phyloP scores from a whole-genome alignment of 2,329 filamentous ascomycete species.

The Davidsoniella neocaledoniae region DNA sequence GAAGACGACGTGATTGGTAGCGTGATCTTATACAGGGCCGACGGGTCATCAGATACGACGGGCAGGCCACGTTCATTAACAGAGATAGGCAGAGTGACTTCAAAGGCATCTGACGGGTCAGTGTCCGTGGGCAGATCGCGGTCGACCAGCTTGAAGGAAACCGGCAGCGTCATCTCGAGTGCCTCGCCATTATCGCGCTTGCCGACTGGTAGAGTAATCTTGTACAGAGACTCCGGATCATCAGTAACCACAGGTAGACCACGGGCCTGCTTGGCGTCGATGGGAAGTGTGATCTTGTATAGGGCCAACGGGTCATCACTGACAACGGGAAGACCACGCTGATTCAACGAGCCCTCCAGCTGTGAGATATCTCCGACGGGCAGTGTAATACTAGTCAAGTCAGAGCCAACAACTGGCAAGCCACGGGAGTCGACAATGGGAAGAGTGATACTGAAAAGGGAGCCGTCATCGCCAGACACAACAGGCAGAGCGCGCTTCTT shows the following conservation, averaged over 20 bases:
- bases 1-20: slow-evolving; percentile 6
- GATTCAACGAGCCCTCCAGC: not conserved
- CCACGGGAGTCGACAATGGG: slow-evolving; percentile 6
- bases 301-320: slow-evolving; percentile 5
- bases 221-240: slow-evolving; percentile 8
- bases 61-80: slow-evolving; percentile 9
- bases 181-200: not conserved
- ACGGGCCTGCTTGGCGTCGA: slow-evolving; percentile 1
- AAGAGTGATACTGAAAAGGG: slow-evolving; percentile 6
- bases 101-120: slow-evolving; percentile 2
- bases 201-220: slow-evolving; percentile 8
- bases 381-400: slow-evolving; percentile 8
- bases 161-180: slow-evolving; percentile 2
- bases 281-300: slow-evolving; percentile 10
- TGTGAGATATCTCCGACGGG: not conserved
- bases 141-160: slow-evolving; percentile 3
- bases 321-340: slow-evolving; percentile 9
- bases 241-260: slow-evolving; percentile 6
- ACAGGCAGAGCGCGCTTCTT: not conserved
- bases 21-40: slow-evolving; percentile 9
- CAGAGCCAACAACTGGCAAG: slow-evolving; percentile 5
- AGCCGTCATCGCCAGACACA: not conserved
- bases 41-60: slow-evolving; percentile 9
- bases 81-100: slow-evolving; percentile 11
- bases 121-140: slow-evolving; percentile 3